phyloP scores from a whole-genome alignment of 768 basidiomycete genomes.

The Boletus sensibilis region DNA sequence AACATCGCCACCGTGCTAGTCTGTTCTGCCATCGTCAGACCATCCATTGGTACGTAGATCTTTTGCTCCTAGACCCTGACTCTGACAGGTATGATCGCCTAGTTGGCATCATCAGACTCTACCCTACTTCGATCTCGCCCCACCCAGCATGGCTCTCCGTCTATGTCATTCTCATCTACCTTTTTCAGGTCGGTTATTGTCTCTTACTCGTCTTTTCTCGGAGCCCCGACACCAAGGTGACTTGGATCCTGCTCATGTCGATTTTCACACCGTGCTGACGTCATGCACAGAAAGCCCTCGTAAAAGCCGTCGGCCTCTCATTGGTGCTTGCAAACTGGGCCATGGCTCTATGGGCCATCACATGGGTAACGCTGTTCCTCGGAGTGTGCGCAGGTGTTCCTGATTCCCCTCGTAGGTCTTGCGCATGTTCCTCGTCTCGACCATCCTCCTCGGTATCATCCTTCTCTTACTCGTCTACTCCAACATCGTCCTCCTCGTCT shows the following conservation, averaged over 20 bases:
- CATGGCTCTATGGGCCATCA: conserved; percentile 77
- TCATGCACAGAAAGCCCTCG: conserved; percentile 52
- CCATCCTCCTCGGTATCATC: conserved; percentile 69
- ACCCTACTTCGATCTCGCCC: conserved; percentile 75
- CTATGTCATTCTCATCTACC: conserved; percentile 60
- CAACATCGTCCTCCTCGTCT: conserved; percentile 72
- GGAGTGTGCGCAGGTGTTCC: rapidly evolving
- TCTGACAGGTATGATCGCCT: not conserved
- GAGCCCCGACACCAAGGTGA: conserved; percentile 79
- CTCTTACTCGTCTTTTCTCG: conserved; percentile 67
- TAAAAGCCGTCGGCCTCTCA: conserved; percentile 77
- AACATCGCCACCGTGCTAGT: conserved; percentile 72
- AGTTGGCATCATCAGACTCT: conserved; percentile 51
- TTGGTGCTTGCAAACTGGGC: conserved; percentile 78
- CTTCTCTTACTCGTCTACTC: conserved; percentile 73
- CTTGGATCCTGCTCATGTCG: not conserved
- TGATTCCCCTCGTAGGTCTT: conserved; percentile 48
- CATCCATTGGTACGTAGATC: conserved; percentile 49
- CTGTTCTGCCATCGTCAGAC: conserved; percentile 65
- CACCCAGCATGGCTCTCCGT: conserved; percentile 52
- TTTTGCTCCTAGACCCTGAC: not conserved
- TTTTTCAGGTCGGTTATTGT: conserved; percentile 81
- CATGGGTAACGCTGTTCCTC: conserved; percentile 49
- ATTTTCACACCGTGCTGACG: not conserved
- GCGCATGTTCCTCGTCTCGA: conserved; percentile 72